Conservation (phyloP, 768 basidiomycete species). For the Boletus barrowsii region DNA sequence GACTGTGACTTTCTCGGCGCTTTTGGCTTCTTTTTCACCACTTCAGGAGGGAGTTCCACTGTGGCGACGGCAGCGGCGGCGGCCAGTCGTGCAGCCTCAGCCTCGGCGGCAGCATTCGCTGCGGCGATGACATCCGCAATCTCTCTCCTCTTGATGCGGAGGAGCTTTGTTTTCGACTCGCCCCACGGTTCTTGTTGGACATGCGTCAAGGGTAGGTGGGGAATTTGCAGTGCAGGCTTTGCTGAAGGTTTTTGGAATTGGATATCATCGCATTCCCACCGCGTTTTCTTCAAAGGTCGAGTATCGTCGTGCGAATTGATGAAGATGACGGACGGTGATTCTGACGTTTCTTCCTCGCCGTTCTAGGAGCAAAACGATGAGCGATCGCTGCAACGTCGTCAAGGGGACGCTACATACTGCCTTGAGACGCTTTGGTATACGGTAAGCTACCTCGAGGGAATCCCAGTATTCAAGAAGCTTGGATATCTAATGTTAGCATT, state of each 20-base stretch:
- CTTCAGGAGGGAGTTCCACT: slow-evolving; percentile 12
- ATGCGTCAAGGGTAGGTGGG: too few species aligned
- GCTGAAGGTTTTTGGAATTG: slow-evolving; percentile 14
- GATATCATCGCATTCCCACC: slow-evolving; percentile 26
- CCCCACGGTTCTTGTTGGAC: too few species aligned
- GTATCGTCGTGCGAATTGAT: slow-evolving; percentile 26
- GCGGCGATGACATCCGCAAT: slow-evolving; percentile 43
- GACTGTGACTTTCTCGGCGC: slow-evolving; percentile 39
- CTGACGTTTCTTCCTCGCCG: slow-evolving; percentile 30
- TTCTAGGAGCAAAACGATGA: slow-evolving; percentile 20
- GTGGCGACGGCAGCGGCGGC: slow-evolving; percentile 22
- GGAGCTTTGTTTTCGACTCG: too few species aligned
- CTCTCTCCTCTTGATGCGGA: slow-evolving; percentile 21
- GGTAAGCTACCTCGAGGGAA: slow-evolving; percentile 69
- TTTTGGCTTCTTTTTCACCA: slow-evolving; percentile 28
- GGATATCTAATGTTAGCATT: background rate
- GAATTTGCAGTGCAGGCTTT: background rate
- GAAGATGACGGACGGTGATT: slow-evolving; percentile 15
- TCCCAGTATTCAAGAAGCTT: slow-evolving; percentile 84
- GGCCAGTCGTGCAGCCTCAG: slow-evolving; percentile 30
- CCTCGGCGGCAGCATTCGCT: slow-evolving; percentile 35
- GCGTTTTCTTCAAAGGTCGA: slow-evolving; percentile 32
- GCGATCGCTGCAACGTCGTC: background rate
- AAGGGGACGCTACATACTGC: slow-evolving; percentile 27
- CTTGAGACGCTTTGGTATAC: slow-evolving; percentile 76